Evolutionary conservation across 495 filamentous ascomycete genomes (phyloP), one percentile per base, ranked within the genome.

Genomic region (Neurospora africana): DNA sequence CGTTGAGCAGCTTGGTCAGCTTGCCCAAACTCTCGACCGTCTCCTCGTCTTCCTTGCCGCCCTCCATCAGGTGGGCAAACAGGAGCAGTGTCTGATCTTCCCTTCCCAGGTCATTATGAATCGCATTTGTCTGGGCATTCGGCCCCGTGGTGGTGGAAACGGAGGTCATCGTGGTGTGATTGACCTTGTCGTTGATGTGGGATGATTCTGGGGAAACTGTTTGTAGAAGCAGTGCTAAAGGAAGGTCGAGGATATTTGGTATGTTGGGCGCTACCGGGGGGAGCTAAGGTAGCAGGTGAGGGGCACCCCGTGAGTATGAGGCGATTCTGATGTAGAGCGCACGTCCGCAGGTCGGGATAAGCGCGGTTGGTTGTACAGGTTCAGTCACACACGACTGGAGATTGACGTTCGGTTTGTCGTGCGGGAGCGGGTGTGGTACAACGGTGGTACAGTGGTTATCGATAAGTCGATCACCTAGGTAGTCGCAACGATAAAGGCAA

Each of bases 11-110:
- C 71, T 83, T 84, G 23, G 86, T 86, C 35, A 88, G 80, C 41
- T 76, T 72, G 70, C 82, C 81, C 44, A 88, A 76, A 69, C 84
- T 82, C 61, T 76, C 77, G 68, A 83, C 84, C 21, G 84, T 86
- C 70, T 87, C 83, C 53, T 86, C 83, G 72, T 87, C 86, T 70
- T 87, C 84, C 72, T 84, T 83, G 38, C 86, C 86, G 19, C 84
- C 85, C 76, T 87, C 86, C 85, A 88, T 87, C 65, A 88, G 74
- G 43, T 81, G 75, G 58, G 86, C 85, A 58, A 87, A 82, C 67
- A 88, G 80, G 37, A 87, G 81, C 27, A 86, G 75, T 6, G 83
- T 85, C 75, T 86, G 82, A 70, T 87, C 86, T 19, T 81, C 74
- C 65, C 75, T 75, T 30, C 71, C 74, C 67, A 79, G 69, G 30